Conservation (phyloP, 768 basidiomycete genomes). For the Fomitopsis pulvina region DNA sequence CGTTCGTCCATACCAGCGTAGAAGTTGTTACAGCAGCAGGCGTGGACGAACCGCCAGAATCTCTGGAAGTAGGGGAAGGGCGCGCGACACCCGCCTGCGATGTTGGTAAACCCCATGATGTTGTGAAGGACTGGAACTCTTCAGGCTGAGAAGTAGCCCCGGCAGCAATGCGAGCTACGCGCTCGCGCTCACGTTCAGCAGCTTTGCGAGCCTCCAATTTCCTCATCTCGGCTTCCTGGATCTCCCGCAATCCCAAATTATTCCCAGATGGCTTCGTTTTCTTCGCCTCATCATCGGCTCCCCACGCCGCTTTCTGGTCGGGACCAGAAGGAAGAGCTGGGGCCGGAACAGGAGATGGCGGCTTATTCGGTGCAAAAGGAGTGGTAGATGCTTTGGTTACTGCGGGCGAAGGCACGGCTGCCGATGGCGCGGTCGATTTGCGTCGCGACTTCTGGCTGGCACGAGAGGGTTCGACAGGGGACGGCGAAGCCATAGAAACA, state of each 20-base stretch:
- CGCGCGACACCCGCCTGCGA: conserved; percentile 65
- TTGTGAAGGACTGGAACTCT: conserved; percentile 53
- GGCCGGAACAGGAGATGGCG: conserved; percentile 7
- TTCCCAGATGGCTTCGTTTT: conserved; percentile 38
- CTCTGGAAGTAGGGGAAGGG: conserved; percentile 33
- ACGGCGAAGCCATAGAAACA: conserved; percentile 2
- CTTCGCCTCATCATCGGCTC: conserved; percentile 61
- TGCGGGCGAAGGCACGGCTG: background rate
- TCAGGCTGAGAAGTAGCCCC: conserved; percentile 35
- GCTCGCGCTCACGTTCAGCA: conserved; percentile 67
- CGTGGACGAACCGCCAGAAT: conserved; percentile 29
- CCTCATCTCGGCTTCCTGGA: conserved; percentile 89
- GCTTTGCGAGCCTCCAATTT: conserved; percentile 72
- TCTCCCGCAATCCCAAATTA: conserved; percentile 78
- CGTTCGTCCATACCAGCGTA: conserved; percentile 63
- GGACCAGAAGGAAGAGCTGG: background rate
- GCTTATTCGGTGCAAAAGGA: conserved; percentile 1
- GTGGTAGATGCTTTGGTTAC: background rate
- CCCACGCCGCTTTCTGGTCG: conserved; percentile 52
- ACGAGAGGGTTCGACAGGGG: conserved; percentile 1
- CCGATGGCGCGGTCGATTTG: conserved; percentile 4
- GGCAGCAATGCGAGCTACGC: conserved; percentile 42
- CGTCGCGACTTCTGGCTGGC: conserved; percentile 12
- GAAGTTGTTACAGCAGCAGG: conserved; percentile 20
- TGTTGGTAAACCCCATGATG: conserved; percentile 83